Evolutionary conservation across 1,284 basidiomycete genomes (phyloP).

Genomic region (Papiliotrema nemorosa): DNA sequence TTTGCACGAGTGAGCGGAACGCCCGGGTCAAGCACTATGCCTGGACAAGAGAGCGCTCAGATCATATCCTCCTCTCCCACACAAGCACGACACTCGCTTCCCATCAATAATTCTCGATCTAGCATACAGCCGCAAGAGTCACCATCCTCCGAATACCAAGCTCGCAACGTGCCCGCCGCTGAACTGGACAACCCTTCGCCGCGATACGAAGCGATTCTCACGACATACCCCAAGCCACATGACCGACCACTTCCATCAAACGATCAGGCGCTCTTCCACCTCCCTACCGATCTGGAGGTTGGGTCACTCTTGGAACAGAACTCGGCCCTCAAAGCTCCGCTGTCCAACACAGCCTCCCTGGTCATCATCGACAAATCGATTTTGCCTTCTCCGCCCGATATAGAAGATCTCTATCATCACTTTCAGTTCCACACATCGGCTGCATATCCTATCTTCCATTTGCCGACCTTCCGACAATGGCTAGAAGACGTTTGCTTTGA

Average conservation of each 20-base stretch:
- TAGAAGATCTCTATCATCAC: conserved; percentile 3
- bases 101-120: no score
- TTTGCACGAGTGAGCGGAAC: no score
- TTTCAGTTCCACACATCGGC: conserved; percentile 4
- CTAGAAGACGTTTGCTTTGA: conserved; percentile 2
- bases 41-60: no score
- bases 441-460: conserved; percentile 9
- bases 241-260: conserved; percentile 5
- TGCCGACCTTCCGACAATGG: conserved; percentile 4
- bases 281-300: conserved; percentile 1
- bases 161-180: background rate
- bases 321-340: background rate
- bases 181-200: background rate
- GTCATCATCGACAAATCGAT: background rate
- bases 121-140: no score
- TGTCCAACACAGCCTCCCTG: background rate
- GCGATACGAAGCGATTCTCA: background rate
- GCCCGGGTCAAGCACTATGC: no score
- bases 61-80: background rate
- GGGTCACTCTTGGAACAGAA: background rate
- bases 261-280: conserved; percentile 1
- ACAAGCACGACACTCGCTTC: background rate
- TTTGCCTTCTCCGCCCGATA: background rate
- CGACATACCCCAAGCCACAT: background rate
- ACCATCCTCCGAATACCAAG: background rate